Base-by-base conservation (phyloP, 805 yeast genomes). In the Torulaspora delbrueckii region DNA sequence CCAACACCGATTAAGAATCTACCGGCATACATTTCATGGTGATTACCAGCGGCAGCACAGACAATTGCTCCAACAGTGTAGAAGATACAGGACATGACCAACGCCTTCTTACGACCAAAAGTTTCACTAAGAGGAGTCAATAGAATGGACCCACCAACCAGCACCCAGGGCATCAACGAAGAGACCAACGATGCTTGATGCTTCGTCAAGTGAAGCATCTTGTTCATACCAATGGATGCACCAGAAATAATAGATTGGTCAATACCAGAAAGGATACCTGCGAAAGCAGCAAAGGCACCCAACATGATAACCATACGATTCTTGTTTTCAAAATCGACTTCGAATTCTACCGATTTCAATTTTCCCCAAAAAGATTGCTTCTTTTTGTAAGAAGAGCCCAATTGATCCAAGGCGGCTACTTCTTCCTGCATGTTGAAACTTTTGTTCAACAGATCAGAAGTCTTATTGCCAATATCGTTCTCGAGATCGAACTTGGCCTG, bases 151-250 rank as follows among this genome's bases (percentile, higher is more conserved):
- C 87, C 86, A 24, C 75, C 74, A 63, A 81, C 74, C 74, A 27
- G 84, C 86, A 53, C 86, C 86, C 37, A 81, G n/a, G 86, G 86
- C 82, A 81, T 78, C 43, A 78, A 69, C 24, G 82, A 69, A 31
- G 78, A 71, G 14, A 80, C 75, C 49, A 80, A 68, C 1, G 85
- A 79, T 42, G 66, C 67, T 52, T 81, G 70, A 51, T 69, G 65
- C 4, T 66, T 46, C 14, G 68, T 55, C 37, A 81, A 63, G 26
- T 59, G 34, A 26, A 81, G 67, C 19, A 68, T 71, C 1, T 60
- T 59, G 12, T 65, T 68, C 74, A 80, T 73, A 18, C 76, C 76
- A 44, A 77, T 68, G 26, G 72, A 67, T 2, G 86, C 86, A 58
- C 86, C 86, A 23, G 80, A 73, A 48, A 81, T 81, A 33, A 81